phyloP scores from a whole-genome alignment of 2,329 filamentous ascomycete genomes.

The Hysterium pulicare region DNA sequence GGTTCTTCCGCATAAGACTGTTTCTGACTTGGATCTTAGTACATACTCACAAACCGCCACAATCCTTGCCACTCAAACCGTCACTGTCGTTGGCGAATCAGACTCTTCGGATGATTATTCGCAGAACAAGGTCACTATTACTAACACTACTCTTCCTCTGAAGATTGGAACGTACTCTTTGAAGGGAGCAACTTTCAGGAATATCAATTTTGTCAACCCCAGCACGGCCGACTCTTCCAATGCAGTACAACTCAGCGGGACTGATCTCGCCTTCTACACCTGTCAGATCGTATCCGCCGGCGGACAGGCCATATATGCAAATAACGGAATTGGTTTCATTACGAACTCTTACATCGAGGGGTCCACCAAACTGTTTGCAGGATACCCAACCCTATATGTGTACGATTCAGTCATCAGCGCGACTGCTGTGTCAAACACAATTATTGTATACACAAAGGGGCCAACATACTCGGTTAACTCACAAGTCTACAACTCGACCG shows the following conservation, averaged over 20 bases:
- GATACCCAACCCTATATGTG: too few species aligned
- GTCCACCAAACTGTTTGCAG: slow-evolving; percentile 42
- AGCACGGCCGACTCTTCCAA: slow-evolving; percentile 21
- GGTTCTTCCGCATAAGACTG: too few species aligned
- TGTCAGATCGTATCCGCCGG: slow-evolving; percentile 44
- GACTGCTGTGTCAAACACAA: too few species aligned
- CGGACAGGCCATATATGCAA: slow-evolving; percentile 22
- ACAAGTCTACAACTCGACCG: too few species aligned
- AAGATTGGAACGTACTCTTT: slow-evolving; percentile 27
- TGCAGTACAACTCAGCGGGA: slow-evolving; percentile 35
- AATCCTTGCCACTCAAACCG: slow-evolving; percentile 39
- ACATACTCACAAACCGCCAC: slow-evolving; percentile 45
- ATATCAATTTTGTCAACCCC: slow-evolving; percentile 41
- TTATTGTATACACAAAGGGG: too few species aligned
- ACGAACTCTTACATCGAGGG: slow-evolving; percentile 47
- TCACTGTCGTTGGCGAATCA: slow-evolving; percentile 40
- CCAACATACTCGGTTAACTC: too few species aligned
- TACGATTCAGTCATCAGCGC: too few species aligned
- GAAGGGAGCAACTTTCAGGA: slow-evolving; percentile 35
- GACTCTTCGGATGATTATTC: slow-evolving; percentile 29
- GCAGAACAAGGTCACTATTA: slow-evolving; percentile 39
- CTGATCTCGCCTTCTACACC: slow-evolving; percentile 44
- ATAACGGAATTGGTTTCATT: slow-evolving; percentile 37
- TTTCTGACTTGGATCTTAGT: too few species aligned
- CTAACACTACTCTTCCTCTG: slow-evolving; percentile 22